Percentiles rank a stretch among this genome's conserved stretches.
Conservation (phyloP, 768 basidiomycete genomes). For the Coprinopsis sp. region DNA sequence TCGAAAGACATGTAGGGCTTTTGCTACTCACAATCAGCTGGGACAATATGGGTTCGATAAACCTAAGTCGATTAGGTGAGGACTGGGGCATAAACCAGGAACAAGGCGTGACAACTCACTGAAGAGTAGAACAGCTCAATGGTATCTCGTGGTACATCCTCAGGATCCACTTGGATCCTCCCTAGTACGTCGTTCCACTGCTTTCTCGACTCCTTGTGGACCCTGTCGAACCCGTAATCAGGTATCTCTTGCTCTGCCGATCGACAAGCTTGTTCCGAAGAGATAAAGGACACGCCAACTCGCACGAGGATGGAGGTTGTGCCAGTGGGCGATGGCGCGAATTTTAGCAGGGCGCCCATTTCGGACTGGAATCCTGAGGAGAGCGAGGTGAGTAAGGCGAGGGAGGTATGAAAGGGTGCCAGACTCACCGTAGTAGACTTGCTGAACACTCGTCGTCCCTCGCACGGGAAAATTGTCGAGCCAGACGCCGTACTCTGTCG, state of each 20-base stretch:
- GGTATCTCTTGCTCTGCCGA: conserved; percentile 62
- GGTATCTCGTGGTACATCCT: conserved; percentile 43
- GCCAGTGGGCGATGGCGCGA: conserved; percentile 35
- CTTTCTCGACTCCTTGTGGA: conserved; percentile 36
- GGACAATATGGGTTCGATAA: conserved; percentile 58
- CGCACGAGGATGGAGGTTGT: conserved; percentile 48
- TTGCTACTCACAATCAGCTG: conserved; percentile 62
- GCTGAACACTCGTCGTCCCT: conserved; percentile 40
- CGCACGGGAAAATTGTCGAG: conserved; percentile 44
- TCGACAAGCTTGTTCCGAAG: conserved; percentile 52
- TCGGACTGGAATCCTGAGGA: conserved; percentile 45
- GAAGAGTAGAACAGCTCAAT: conserved; percentile 58
- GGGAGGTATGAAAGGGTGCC: too few species aligned
- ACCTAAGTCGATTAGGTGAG: conserved; percentile 28
- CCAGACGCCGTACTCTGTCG: conserved; percentile 54
- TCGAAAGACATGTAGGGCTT: not conserved
- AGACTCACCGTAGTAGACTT: conserved; percentile 44
- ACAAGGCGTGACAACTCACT: conserved; percentile 24
- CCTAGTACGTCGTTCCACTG: conserved; percentile 57
- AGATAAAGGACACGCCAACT: conserved; percentile 65
- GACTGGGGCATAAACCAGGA: not conserved
- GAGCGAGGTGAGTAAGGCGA: not conserved
- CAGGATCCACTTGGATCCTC: conserved; percentile 49
- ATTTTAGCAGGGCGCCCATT: conserved; percentile 50
- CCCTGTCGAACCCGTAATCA: conserved; percentile 49